phyloP scores from a whole-genome alignment of 768 basidiomycete genomes.

The Mycena belliarum region DNA sequence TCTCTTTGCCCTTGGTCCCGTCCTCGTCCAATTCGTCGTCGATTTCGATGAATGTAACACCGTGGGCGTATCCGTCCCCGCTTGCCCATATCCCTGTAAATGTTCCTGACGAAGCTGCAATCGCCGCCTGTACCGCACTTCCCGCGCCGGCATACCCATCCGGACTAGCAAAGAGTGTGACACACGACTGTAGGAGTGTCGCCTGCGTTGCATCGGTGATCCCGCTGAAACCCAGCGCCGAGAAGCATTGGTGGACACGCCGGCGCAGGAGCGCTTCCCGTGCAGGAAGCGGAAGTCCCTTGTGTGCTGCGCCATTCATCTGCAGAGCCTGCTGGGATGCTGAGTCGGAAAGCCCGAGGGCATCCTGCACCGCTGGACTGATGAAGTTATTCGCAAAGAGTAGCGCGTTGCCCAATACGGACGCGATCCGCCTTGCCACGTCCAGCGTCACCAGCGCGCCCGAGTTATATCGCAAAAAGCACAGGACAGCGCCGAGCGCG shows the following conservation, averaged over 20 bases:
- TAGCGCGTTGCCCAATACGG: conserved; percentile 87
- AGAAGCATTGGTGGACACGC: conserved; percentile 88
- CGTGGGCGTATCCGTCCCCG: conserved; percentile 89
- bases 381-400: conserved; percentile 86
- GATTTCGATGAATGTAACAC: conserved; percentile 72
- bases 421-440: conserved; percentile 84
- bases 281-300: conserved; percentile 64
- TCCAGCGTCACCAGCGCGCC: conserved; percentile 82
- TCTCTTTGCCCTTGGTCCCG: conserved; percentile 37
- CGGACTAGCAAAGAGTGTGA: conserved; percentile 81
- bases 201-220: conserved; percentile 84
- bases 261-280: conserved; percentile 83
- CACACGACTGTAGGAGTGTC: conserved; percentile 76
- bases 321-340: conserved; percentile 9
- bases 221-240: conserved; percentile 73
- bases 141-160: conserved; percentile 78
- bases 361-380: conserved; percentile 68
- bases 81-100: conserved; percentile 88
- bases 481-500: conserved; percentile 84
- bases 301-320: conserved; percentile 26
- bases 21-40: conserved; percentile 41
- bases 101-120: conserved; percentile 79
- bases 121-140: conserved; percentile 81
- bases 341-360: conserved; percentile 37
- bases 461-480: conserved; percentile 82